Base-by-base conservation (phyloP, 805 yeast genomes). In the Hanseniaspora occidentalis region DNA sequence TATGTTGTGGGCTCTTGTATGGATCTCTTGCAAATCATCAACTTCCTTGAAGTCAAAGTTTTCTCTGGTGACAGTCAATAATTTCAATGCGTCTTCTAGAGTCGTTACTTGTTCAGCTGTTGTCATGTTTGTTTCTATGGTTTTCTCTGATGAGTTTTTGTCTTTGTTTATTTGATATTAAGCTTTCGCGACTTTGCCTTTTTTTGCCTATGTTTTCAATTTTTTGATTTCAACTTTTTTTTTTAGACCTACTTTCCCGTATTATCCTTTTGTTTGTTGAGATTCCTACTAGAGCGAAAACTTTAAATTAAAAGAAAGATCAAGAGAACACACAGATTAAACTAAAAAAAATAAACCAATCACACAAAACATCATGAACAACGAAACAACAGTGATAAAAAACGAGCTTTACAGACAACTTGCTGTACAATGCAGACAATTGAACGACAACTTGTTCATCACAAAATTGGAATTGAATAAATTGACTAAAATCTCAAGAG, bases 341-440 rank as follows among this genome's bases (percentile, higher is more conserved):
- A n/a, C 7, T 6, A 27, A n/a, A 27, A n/a, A 27, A n/a, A 27
- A n/a, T 8, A n/a, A 27, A n/a, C 6, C 7, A 27, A n/a, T 9
- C 14, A 27, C n/a, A 6, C 7, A n/a, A 27, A 27, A 27, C 7
- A 27, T 27, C n/a, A n/a, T 8, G 7, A 27, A 27, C n/a, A 18
- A 33, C 36, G 16, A 18, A 21, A 18, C 4, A 13, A 3, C 23
- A 11, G n/a, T 18, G 19, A 33, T 4, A 9, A 58, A 56, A 35
- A 48, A 54, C 23, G 50, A 59, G 23, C 61, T 55, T 25, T 58
- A 58, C 43, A 50, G 50, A n/a, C 53, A 53, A 25, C 46, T 58
- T 26, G 50, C 61, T 1, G 49, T 51, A 26, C 61, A 58, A 27
- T 36, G 57, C 37, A 44, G 46, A 22, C 37, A 39, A n/a, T 41